Evolutionary conservation across 176 grass and related monocot species (phyloP).

Genomic region (Hyparrhenia diplandra): DNA sequence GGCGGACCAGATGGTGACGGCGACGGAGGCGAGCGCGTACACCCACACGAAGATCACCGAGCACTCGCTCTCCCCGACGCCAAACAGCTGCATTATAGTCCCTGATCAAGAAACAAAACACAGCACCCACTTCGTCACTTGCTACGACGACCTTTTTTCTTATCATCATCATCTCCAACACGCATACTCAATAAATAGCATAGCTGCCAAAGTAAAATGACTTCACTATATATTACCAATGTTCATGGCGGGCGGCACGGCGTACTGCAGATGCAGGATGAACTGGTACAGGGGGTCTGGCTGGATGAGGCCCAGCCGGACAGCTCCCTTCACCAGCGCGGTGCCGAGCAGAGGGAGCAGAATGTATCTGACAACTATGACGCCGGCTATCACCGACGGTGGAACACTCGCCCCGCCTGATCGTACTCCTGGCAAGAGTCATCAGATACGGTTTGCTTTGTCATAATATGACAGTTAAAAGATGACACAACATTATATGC

Average conservation of each 20-base stretch:
- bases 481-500: neutral
- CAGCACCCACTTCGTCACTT: neutral
- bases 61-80: conserved; percentile 68
- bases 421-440: conserved; percentile 43
- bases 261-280: conserved; percentile 80
- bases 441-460: neutral
- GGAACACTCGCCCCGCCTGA: conserved; percentile 42
- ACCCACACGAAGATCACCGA: conserved; percentile 88
- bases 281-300: conserved; percentile 83
- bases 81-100: conserved; percentile 87
- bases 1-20: conserved; percentile 77
- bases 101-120: conserved; percentile 29
- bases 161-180: too few relatives aligned
- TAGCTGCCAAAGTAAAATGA: neutral
- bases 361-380: conserved; percentile 64
- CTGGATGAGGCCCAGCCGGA: conserved; percentile 51
- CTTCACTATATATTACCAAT: conserved; percentile 37
- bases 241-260: conserved; percentile 84
- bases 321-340: conserved; percentile 48
- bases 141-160: too few relatives aligned
- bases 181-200: too few relatives aligned
- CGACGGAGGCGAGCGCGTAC: conserved; percentile 65
- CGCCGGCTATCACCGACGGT: conserved; percentile 46
- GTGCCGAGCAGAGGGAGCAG: conserved; percentile 60
- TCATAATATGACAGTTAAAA: neutral